Percentiles rank a stretch among this genome's conserved stretches.
phyloP scores from a whole-genome alignment of 768 basidiomycete species.

The Hygrocybe coccinea region DNA sequence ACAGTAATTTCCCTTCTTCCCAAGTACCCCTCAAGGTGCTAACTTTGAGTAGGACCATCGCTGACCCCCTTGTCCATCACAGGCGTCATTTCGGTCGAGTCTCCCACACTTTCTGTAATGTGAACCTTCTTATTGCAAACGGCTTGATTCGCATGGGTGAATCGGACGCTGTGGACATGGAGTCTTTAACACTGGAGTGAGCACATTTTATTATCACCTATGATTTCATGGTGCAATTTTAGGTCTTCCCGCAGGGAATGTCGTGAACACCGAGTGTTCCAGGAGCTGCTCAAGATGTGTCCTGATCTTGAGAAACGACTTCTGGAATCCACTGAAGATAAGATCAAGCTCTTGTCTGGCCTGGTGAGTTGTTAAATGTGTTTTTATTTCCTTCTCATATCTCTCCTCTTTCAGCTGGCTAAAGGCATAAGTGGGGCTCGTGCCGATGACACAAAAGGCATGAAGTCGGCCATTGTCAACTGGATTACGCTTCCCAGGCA shows the following conservation, averaged over 20 bases:
- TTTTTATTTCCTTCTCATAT: neutral
- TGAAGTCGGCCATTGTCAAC: neutral
- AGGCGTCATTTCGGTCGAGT: neutral
- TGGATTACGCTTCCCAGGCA: neutral
- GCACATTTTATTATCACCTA: neutral
- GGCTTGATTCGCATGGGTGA: neutral
- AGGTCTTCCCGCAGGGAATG: neutral
- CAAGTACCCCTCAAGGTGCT: too few relatives aligned
- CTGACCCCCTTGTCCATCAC: neutral
- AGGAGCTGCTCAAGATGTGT: neutral
- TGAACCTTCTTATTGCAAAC: neutral
- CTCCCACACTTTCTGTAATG: neutral
- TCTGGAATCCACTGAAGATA: neutral
- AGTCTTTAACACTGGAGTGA: neutral
- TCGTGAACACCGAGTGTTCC: neutral
- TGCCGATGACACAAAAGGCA: neutral
- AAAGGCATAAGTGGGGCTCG: neutral
- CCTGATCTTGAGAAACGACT: neutral
- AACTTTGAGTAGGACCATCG: neutral
- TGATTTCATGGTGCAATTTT: neutral
- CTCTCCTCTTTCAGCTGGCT: neutral
- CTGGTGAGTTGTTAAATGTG: neutral
- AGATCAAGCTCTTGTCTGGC: neutral
- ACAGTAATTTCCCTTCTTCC: too few relatives aligned
- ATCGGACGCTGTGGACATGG: neutral